A percentile compares a stretch with the other conserved stretches of the same genome.
Evolutionary conservation across 805 yeast genomes (phyloP).

Genomic region (Cyberlindnera saturnus): DNA sequence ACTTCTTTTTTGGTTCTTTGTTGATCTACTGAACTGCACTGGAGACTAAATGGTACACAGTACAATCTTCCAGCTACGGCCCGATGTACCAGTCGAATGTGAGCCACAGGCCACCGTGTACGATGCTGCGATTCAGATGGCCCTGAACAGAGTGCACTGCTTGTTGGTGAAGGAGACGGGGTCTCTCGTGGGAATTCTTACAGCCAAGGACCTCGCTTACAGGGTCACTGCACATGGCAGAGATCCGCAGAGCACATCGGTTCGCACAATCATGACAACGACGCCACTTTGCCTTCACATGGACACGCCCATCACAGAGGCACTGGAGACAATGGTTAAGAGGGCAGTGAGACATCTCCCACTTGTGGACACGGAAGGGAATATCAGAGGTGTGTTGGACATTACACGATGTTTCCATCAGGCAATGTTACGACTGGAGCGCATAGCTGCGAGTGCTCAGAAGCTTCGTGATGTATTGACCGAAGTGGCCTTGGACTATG

Average conservation of each 20-base stretch:
- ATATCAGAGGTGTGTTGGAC: slow-evolving; percentile 38
- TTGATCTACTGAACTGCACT: too few species aligned
- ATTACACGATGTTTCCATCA: slow-evolving; percentile 42
- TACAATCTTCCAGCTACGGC: slow-evolving; percentile 22
- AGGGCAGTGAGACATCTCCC: slow-evolving; percentile 39
- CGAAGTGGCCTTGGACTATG: slow-evolving; percentile 27
- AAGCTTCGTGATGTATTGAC: slow-evolving; percentile 24
- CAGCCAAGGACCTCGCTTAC: slow-evolving; percentile 42
- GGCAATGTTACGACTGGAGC: slow-evolving; percentile 37
- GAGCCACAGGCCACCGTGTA: slow-evolving; percentile 27
- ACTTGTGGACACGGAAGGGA: slow-evolving; percentile 28
- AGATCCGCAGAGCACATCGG: slow-evolving; percentile 23
- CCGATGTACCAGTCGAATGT: slow-evolving; percentile 34
- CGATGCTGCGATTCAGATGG: slow-evolving; percentile 32
- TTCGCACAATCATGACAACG: slow-evolving; percentile 34
- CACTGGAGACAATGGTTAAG: slow-evolving; percentile 36
- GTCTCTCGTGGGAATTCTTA: slow-evolving; percentile 33
- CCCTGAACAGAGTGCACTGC: slow-evolving; percentile 34
- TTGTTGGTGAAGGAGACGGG: slow-evolving; percentile 29
- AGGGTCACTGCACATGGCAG: slow-evolving; percentile 31
- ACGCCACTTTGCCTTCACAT: slow-evolving; percentile 31
- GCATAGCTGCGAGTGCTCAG: slow-evolving; percentile 32
- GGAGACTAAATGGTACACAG: not conserved
- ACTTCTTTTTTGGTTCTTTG: too few species aligned
- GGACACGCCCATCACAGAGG: slow-evolving; percentile 35